Percentiles rank a stretch among this genome's conserved stretches.
Evolutionary conservation across 345 rosid genomes (phyloP).

Genomic region (Syzygium grande): DNA sequence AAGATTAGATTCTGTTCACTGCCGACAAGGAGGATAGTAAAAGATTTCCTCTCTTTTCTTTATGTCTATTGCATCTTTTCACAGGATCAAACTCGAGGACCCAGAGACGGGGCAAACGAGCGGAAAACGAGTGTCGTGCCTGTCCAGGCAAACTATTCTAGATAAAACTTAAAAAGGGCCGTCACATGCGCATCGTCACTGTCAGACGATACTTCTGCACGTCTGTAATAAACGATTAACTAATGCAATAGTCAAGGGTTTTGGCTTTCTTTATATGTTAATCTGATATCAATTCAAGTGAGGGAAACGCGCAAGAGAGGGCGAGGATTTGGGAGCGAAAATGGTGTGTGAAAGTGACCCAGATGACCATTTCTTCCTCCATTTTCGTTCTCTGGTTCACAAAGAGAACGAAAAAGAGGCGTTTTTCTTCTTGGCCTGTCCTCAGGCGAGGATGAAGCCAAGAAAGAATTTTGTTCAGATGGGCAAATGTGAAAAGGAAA

Average conservation of each 20-base stretch:
- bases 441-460: not conserved
- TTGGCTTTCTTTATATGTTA: not conserved
- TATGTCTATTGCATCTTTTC: accelerated
- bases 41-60: not conserved
- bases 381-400: not conserved
- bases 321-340: not conserved
- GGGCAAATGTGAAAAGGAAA: not conserved
- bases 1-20: not conserved
- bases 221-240: not conserved
- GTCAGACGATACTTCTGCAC: not conserved
- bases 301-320: not conserved
- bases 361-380: not conserved
- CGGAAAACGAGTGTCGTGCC: not conserved
- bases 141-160: not conserved
- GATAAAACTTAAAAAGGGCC: not conserved
- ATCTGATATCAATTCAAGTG: not conserved
- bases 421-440: not conserved
- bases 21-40: not conserved
- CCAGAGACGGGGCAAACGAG: not conserved
- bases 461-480: not conserved
- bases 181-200: not conserved
- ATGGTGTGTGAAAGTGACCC: not conserved
- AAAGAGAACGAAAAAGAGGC: not conserved
- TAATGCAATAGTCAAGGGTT: not conserved
- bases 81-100: not conserved